Conservation (phyloP, 352 stramenopile species). For the Globisporangium cystogenes region DNA sequence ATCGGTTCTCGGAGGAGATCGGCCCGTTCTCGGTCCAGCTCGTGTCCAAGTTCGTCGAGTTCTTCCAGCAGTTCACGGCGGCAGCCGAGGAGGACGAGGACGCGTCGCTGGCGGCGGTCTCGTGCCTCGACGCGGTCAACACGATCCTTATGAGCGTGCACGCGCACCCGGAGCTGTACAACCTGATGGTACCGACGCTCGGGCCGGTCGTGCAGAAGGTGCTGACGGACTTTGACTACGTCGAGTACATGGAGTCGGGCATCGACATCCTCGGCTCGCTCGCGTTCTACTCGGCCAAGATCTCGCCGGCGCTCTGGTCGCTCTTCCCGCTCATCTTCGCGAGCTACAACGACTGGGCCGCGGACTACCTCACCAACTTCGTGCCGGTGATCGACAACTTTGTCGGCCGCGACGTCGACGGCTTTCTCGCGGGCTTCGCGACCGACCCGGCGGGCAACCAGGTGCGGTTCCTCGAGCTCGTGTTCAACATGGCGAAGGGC, state of each 20-base stretch:
- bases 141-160: constrained; percentile 83
- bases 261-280: constrained; percentile 96
- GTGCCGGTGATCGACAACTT: constrained; percentile 96
- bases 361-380: constrained; percentile 96
- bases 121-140: constrained; percentile 82
- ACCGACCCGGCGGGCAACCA: constrained; percentile 36
- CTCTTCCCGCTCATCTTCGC: constrained; percentile 96
- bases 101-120: constrained; percentile 93
- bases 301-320: constrained; percentile 92
- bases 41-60: constrained; percentile 92
- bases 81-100: constrained; percentile 94
- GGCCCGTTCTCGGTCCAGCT: constrained; percentile 90
- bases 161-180: constrained; percentile 76
- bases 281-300: constrained; percentile 92
- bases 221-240: constrained; percentile 93
- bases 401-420: constrained; percentile 80
- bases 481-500: constrained; percentile 74
- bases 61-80: constrained; percentile 93
- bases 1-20: constrained; percentile 96
- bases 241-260: constrained; percentile 97
- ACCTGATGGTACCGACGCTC: constrained; percentile 92
- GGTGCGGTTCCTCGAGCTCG: constrained; percentile 71
- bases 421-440: constrained; percentile 49
- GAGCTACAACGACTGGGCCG: constrained; percentile 94
- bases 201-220: constrained; percentile 94